Evolutionary conservation across 202 grass and related monocot species (phyloP), one percentile per base, ranked within the genome.

Genomic region (Setaria viridis): DNA sequence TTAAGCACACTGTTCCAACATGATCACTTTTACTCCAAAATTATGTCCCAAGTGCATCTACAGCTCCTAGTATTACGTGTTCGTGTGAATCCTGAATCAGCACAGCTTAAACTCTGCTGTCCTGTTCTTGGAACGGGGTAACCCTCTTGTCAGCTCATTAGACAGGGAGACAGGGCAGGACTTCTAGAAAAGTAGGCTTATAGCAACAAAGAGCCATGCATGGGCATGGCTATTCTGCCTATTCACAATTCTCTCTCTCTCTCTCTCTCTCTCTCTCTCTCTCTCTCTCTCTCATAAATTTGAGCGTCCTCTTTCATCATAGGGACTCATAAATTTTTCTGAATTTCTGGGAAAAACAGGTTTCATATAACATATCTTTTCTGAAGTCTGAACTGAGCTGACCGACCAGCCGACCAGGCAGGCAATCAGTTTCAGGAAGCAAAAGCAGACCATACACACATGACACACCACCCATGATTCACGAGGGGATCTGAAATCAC

Each of bases 21-120:
- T 29, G 63, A 16, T 55, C 33, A 54, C 19, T 16, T 6, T 20
- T 51, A 8, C 19, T 6, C 15, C 8, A 0, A 21, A 55, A 80
- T 39, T 48, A 29, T 42, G 19, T 19, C 33, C 33, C 49, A 49
- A 80, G 15, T 68, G 10, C 16, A 55, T 55, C 51, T 55, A 46
- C 8, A 9, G 43, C 43, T 7, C 43, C 43, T 46, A 46, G 43
- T 46, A 46, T 9, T 46, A 46, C 43, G 7, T 46, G 43, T 46
- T 7, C 43, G 43, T 46, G 43, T 7, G 43, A 46, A 46, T 39
- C 21, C 19, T 25, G n/a, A 59, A 25, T 25, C n/a, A 4, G 57
- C 3, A 74, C 59, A 81, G 57, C 57, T 66, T 65, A 74, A 81
- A 64, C 77, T 39, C 60, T 81, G 58, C 25, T 81, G 85, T 58